Percentiles rank a stretch among this genome's conserved stretches.
These are phyloP conservation scores for Rheum nobile DNA, from an alignment of 148 eudicot genomes.

Conservation along the genomic window DNA sequence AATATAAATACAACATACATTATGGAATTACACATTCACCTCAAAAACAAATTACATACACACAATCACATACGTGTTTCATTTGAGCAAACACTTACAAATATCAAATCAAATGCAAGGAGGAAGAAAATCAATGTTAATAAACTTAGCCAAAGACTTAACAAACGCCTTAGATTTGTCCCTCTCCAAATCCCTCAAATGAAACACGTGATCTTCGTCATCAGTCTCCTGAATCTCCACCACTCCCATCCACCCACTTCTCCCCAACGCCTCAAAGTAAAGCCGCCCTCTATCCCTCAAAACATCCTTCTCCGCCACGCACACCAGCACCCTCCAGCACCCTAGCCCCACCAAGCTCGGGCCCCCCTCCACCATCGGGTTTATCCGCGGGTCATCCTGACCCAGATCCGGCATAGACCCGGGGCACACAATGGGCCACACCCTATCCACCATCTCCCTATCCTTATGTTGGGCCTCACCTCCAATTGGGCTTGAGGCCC, in stretches of 20 bases:
- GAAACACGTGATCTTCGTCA: conserved; percentile 25
- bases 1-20: too few species aligned
- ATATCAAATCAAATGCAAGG: not conserved
- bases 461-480: not conserved
- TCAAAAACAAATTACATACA: too few species aligned
- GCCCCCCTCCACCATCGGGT: conserved; percentile 12
- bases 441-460: not conserved
- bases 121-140: not conserved
- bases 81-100: not conserved
- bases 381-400: conserved; percentile 22
- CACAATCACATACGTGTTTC: too few species aligned
- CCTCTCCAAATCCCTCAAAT: conserved; percentile 11
- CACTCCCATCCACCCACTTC: conserved; percentile 33
- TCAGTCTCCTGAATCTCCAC: conserved; percentile 21
- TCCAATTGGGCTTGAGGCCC: not conserved
- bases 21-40: too few species aligned
- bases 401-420: conserved; percentile 14
- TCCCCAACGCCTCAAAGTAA: conserved; percentile 21
- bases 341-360: conserved; percentile 13
- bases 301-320: conserved; percentile 21
- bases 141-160: not conserved
- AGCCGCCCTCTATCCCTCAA: conserved; percentile 14
- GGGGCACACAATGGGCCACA: conserved; percentile 4
- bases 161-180: not conserved
- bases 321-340: conserved; percentile 25